Conservation (phyloP, 257 asterid genomes). For the Nicotiana undulata region DNA sequence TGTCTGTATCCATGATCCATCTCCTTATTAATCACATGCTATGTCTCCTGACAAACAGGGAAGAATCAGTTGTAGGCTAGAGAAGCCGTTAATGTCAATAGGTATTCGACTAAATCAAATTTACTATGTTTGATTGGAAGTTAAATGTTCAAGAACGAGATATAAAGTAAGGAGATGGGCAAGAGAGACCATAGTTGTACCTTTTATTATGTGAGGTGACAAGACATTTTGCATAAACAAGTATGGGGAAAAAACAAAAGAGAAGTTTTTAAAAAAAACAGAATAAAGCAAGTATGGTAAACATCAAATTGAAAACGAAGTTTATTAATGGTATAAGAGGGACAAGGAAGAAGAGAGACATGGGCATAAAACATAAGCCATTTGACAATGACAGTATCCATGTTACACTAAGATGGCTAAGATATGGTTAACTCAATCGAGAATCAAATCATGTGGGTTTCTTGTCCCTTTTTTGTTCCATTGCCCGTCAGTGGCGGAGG, state of each 20-base stretch:
- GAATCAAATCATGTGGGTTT: background rate
- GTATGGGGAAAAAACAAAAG: background rate
- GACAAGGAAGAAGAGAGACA: background rate
- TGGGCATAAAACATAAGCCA: background rate
- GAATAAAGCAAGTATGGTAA: background rate
- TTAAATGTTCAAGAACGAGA: background rate
- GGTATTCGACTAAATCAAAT: background rate
- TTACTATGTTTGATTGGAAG: background rate
- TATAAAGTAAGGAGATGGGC: background rate
- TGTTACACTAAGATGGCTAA: background rate
- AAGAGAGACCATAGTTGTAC: too few species aligned
- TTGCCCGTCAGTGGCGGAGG: too few species aligned
- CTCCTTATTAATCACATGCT: background rate
- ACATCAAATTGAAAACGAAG: background rate
- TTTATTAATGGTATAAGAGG: background rate
- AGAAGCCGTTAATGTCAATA: background rate
- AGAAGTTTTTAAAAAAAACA: background rate
- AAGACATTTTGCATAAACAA: background rate
- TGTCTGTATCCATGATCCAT: background rate
- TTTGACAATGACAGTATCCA: conserved; percentile 1
- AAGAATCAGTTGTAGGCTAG: background rate
- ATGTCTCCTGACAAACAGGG: background rate
- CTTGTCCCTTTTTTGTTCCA: background rate
- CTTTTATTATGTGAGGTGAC: background rate
- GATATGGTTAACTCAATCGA: background rate